Percentiles rank a stretch among this genome's conserved stretches.
Conservation (phyloP, 306 rosid species). For the Calophaca sinica region DNA sequence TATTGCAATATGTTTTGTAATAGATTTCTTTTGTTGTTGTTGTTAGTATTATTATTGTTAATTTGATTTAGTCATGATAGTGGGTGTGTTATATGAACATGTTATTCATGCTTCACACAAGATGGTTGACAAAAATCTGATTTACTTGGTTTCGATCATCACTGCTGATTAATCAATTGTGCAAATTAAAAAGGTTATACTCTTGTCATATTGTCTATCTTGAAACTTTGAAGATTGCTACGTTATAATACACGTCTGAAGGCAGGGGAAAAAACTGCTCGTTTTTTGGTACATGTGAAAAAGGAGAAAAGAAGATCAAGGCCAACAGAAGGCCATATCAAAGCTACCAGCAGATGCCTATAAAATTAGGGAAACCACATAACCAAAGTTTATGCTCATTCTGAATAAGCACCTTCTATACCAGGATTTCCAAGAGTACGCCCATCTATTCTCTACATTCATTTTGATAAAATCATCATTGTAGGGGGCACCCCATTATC, state of each 20-base stretch:
- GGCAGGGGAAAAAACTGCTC: no score
- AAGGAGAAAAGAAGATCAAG: not conserved
- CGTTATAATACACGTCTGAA: no score
- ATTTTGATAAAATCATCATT: not conserved
- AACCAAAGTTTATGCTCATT: no score
- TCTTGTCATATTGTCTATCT: no score
- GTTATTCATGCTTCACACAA: conserved; percentile 1
- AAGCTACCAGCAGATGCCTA: not conserved
- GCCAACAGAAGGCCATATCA: not conserved
- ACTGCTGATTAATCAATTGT: no score
- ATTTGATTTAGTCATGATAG: conserved; percentile 15
- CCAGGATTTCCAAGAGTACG: not conserved
- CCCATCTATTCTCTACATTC: not conserved
- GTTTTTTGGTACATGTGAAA: no score
- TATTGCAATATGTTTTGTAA: not conserved
- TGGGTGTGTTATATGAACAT: not conserved
- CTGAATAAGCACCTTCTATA: not conserved
- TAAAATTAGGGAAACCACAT: not conserved
- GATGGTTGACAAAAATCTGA: not conserved
- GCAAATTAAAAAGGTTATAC: no score
- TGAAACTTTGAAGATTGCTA: no score
- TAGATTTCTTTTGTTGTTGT: not conserved
- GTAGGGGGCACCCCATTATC: not conserved
- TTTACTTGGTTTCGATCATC: no score
- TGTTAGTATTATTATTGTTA: not conserved